Evolutionary conservation across 768 basidiomycete species (phyloP).

Genomic region (Calocybe gangraenosa): DNA sequence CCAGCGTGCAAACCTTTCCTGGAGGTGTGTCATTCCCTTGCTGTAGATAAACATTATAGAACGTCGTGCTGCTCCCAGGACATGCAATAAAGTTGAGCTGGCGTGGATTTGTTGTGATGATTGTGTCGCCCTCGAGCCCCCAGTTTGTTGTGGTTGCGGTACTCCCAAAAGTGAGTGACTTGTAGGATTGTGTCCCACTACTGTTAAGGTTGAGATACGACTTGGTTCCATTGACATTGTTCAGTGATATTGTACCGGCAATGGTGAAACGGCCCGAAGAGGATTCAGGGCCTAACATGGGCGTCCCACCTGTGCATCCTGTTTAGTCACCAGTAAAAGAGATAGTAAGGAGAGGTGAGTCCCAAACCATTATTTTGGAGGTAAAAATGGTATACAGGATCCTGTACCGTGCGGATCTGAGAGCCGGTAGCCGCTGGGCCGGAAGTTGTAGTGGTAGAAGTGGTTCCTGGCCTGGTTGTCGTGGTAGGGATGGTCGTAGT

Average conservation of each 20-base stretch:
- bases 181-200: conserved; percentile 41
- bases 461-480: conserved; percentile 21
- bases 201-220: conserved; percentile 47
- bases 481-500: conserved; percentile 21
- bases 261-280: conserved; percentile 50
- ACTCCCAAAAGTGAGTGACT: conserved; percentile 39
- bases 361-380: conserved; percentile 45
- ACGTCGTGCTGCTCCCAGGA: conserved; percentile 32
- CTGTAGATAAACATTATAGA: conserved; percentile 48
- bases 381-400: conserved; percentile 55
- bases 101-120: conserved; percentile 47
- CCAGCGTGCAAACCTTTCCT: conserved; percentile 31
- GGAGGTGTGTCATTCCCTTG: conserved; percentile 44
- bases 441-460: conserved; percentile 25
- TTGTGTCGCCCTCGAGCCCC: conserved; percentile 57
- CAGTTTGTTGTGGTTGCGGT: conserved; percentile 49
- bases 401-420: conserved; percentile 49
- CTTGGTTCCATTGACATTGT: conserved; percentile 33
- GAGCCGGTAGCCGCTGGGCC: conserved; percentile 37
- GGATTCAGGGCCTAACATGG: conserved; percentile 48
- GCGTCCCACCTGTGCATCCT: conserved; percentile 36
- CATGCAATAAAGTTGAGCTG: conserved; percentile 56
- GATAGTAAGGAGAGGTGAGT: background rate
- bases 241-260: conserved; percentile 40
- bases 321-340: background rate